These are phyloP conservation scores for Apostasia ramifera DNA, from an alignment of 106 monocot genomes.

Conservation along the genomic window DNA sequence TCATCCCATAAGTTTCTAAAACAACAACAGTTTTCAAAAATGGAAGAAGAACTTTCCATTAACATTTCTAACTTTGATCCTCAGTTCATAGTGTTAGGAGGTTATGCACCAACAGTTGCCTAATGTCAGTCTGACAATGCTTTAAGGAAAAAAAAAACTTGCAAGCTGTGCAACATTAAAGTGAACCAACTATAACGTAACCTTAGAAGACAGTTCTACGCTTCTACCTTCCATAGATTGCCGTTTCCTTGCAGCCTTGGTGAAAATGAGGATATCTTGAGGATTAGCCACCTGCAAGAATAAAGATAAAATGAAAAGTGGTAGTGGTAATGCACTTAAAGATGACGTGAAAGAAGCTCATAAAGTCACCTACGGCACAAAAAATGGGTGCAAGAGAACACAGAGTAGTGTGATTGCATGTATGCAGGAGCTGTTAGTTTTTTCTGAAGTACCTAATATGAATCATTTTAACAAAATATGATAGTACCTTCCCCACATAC, in stretches of 20 bases:
- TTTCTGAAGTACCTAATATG: too few relatives aligned
- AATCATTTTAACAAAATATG: neutral
- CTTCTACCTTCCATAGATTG: constrained; percentile 60
- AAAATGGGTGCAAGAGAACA: too few relatives aligned
- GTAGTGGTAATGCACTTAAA: neutral
- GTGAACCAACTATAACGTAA: neutral
- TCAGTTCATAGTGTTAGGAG: too few relatives aligned
- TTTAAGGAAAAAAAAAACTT: neutral
- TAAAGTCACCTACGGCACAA: too few relatives aligned
- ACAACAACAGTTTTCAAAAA: too few relatives aligned
- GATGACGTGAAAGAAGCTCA: neutral
- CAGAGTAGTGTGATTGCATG: too few relatives aligned
- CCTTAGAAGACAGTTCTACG: too few relatives aligned
- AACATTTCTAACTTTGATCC: too few relatives aligned
- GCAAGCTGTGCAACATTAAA: neutral
- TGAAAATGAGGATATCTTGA: constrained; percentile 98
- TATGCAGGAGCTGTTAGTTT: too few relatives aligned
- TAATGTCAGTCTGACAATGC: neutral
- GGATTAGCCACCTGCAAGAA: constrained; percentile 88
- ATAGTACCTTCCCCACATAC: constrained; percentile 93
- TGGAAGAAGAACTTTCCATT: too few relatives aligned
- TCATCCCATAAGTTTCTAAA: too few relatives aligned
- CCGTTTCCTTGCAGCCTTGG: constrained; percentile 89
- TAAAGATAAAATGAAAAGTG: neutral
- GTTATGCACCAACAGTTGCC: too few relatives aligned